Conservation (phyloP, 1,284 basidiomycete genomes). For the Trichosporon sp. region DNA sequence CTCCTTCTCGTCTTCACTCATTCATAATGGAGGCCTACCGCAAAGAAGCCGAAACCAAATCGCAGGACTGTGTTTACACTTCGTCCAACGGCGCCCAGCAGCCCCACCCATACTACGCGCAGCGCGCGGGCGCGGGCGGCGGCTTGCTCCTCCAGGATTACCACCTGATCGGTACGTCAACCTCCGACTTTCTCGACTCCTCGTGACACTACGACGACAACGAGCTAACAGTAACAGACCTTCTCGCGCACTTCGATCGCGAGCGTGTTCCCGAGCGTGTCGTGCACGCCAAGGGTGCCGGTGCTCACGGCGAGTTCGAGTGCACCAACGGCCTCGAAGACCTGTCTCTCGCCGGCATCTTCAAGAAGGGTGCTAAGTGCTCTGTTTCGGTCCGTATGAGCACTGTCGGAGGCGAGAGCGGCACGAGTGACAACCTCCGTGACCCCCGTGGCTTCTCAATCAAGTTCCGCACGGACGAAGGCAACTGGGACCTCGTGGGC, state of each 20-base stretch:
- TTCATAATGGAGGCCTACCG: not conserved
- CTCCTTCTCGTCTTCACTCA: not conserved
- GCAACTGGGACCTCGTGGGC: slow-evolving; percentile 85
- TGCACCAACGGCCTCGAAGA: slow-evolving; percentile 80
- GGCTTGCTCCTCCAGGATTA: slow-evolving; percentile 82
- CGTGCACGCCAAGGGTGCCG: slow-evolving; percentile 63
- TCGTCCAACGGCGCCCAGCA: slow-evolving; percentile 77
- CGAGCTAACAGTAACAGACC: slow-evolving; percentile 12
- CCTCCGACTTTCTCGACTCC: not conserved
- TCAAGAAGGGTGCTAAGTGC: slow-evolving; percentile 73
- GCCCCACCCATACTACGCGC: slow-evolving; percentile 65
- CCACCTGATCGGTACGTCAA: slow-evolving; percentile 30
- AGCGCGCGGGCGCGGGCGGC: slow-evolving; percentile 73
- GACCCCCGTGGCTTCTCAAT: slow-evolving; percentile 91
- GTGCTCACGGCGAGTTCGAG: slow-evolving; percentile 90
- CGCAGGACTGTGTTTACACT: slow-evolving; percentile 64
- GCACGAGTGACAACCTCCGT: slow-evolving; percentile 79
- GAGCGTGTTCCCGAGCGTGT: slow-evolving; percentile 88
- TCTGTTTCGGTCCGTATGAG: slow-evolving; percentile 57
- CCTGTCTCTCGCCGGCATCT: slow-evolving; percentile 72
- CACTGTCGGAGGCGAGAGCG: slow-evolving; percentile 69
- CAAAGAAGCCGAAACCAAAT: not conserved
- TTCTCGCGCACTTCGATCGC: slow-evolving; percentile 62
- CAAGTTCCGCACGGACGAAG: slow-evolving; percentile 86
- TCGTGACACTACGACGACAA: not conserved